These are phyloP conservation scores for Pseudocercospora fuligena DNA, from an alignment of 2,329 filamentous ascomycete genomes.

Conservation along the genomic window DNA sequence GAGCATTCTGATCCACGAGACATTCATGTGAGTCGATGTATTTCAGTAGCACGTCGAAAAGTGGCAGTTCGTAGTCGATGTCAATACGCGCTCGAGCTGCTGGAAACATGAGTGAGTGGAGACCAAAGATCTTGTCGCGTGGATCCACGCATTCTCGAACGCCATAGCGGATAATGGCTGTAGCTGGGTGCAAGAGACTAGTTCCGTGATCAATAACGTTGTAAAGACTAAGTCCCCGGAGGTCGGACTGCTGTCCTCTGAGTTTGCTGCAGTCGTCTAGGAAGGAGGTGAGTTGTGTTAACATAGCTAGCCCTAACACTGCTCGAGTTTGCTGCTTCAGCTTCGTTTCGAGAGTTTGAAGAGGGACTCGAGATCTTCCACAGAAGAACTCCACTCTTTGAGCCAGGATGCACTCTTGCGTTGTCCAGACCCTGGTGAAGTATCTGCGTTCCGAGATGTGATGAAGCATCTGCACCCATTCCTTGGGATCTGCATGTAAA, in stretches of 20 bases:
- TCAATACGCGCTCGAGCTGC: neutral
- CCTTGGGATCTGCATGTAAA: neutral
- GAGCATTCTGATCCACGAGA: neutral
- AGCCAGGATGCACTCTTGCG: constrained; percentile 13
- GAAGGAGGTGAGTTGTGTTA: neutral
- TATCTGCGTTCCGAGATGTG: neutral
- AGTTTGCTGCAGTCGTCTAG: neutral
- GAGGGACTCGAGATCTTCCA: neutral
- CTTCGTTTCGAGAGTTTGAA: neutral
- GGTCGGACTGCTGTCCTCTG: too few relatives aligned
- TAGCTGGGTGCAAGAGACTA: neutral
- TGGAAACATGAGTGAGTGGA: neutral
- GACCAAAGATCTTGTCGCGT: constrained; percentile 13
- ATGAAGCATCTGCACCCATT: too few relatives aligned
- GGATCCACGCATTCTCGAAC: constrained; percentile 3
- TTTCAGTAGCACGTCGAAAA: constrained; percentile 1
- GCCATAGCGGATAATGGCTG: neutral
- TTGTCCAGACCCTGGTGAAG: constrained; percentile 14
- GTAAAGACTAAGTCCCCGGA: too few relatives aligned
- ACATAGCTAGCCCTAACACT: neutral
- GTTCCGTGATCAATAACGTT: neutral
- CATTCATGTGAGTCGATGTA: neutral
- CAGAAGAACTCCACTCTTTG: neutral
- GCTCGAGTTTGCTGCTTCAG: neutral
- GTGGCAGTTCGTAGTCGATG: constrained; percentile 11